Conservation (phyloP, 2,329 filamentous ascomycete genomes). For the Falciphora oryzae region DNA sequence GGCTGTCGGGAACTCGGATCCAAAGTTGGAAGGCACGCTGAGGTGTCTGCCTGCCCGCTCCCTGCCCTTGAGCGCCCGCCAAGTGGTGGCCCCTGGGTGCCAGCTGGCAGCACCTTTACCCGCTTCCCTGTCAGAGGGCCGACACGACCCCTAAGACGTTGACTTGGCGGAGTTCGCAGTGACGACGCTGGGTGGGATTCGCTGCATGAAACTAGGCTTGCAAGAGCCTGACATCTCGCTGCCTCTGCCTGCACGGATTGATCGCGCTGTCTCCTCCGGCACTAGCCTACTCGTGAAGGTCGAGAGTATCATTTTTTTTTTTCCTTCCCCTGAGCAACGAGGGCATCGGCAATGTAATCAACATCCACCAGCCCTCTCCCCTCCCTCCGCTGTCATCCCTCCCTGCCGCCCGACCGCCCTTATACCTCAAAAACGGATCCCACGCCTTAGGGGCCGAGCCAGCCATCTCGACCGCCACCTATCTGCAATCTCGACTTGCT, state of each 20-base stretch:
- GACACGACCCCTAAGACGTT: not conserved
- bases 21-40: not conserved
- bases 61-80: not conserved
- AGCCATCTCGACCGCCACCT: slow-evolving; percentile 3
- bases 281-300: not conserved
- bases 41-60: no score
- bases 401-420: slow-evolving; percentile 1
- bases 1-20: not conserved
- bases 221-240: not conserved
- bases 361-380: not conserved
- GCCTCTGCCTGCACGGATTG: not conserved
- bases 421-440: not conserved
- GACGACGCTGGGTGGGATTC: not conserved
- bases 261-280: not conserved
- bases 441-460: slow-evolving; percentile 6
- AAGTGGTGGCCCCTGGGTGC: not conserved
- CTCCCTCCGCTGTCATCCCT: not conserved
- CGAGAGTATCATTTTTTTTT: no score
- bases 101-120: slow-evolving; percentile 6
- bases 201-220: slow-evolving; percentile 4
- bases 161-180: slow-evolving; percentile 1
- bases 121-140: not conserved
- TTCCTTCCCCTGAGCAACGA: not conserved
- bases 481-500: not conserved
- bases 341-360: not conserved